Evolutionary conservation across 495 filamentous ascomycete genomes (phyloP).

Genomic region (Penicillium arizonense): DNA sequence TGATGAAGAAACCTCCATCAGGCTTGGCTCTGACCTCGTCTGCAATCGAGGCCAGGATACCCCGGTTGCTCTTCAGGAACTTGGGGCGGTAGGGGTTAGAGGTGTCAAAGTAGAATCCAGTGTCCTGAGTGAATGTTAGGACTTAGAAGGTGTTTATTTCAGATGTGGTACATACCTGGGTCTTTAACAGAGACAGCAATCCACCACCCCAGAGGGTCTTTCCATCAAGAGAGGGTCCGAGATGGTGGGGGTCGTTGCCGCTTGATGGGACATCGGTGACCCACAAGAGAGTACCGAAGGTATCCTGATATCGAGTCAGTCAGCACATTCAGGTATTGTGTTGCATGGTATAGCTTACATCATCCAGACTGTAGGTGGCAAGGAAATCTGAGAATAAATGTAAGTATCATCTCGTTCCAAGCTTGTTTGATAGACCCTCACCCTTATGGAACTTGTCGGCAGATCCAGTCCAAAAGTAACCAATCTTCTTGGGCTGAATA

Average conservation of each 20-base stretch:
- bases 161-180: slow-evolving; percentile 31
- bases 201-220: slow-evolving; percentile 61
- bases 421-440: slow-evolving; percentile 3
- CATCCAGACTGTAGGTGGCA: slow-evolving; percentile 58
- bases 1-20: slow-evolving; percentile 64
- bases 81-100: slow-evolving; percentile 56
- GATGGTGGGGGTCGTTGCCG: slow-evolving; percentile 62
- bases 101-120: slow-evolving; percentile 62
- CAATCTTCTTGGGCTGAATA: slow-evolving; percentile 65
- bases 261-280: slow-evolving; percentile 59
- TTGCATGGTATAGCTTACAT: slow-evolving; percentile 31
- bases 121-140: slow-evolving; percentile 37
- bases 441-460: slow-evolving; percentile 57
- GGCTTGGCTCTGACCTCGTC: slow-evolving; percentile 66
- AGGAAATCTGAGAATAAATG: slow-evolving; percentile 48
- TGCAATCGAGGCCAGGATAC: slow-evolving; percentile 53
- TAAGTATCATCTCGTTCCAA: not conserved
- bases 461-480: slow-evolving; percentile 62
- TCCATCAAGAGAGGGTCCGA: slow-evolving; percentile 56
- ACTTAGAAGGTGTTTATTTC: not conserved
- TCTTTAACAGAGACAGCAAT: slow-evolving; percentile 60
- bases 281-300: slow-evolving; percentile 58
- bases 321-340: not conserved
- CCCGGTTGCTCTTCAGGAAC: slow-evolving; percentile 59
- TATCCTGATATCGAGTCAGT: slow-evolving; percentile 35